These are phyloP conservation scores for Salix purpurea DNA, from an alignment of 345 rosid species.

Conservation along the genomic window DNA sequence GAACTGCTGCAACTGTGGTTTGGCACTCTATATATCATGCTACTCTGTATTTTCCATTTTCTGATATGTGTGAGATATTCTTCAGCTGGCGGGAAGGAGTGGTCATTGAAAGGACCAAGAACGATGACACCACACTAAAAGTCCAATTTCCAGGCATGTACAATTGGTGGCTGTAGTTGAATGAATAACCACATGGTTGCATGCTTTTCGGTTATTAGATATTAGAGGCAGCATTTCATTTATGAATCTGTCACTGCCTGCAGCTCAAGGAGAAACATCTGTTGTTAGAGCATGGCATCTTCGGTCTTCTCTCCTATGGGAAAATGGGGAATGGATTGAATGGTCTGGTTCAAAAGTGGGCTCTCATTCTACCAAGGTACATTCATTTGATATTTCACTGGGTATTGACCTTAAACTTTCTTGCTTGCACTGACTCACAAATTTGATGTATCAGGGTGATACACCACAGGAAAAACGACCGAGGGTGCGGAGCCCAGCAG, in stretches of 20 bases:
- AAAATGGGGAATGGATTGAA: slow-evolving; percentile 82
- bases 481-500: slow-evolving; percentile 43
- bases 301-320: slow-evolving; percentile 83
- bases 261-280: slow-evolving; percentile 67
- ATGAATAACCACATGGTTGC: background rate
- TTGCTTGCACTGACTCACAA: slow-evolving; percentile 8
- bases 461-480: slow-evolving; percentile 75
- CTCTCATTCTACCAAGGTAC: slow-evolving; percentile 50
- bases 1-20: background rate
- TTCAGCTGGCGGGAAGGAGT: slow-evolving; percentile 95
- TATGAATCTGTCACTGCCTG: slow-evolving; percentile 15
- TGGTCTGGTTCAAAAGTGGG: slow-evolving; percentile 51
- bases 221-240: slow-evolving; percentile 6
- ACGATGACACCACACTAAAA: slow-evolving; percentile 59
- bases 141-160: slow-evolving; percentile 72
- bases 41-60: background rate
- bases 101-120: slow-evolving; percentile 74
- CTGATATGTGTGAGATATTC: background rate
- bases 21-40: background rate
- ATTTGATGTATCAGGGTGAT: slow-evolving; percentile 64
- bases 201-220: background rate
- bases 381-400: background rate
- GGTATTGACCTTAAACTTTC: background rate
- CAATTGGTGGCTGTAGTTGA: background rate
- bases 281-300: slow-evolving; percentile 72